phyloP scores from a whole-genome alignment of 768 basidiomycete species.

The Lactifluus volemus region DNA sequence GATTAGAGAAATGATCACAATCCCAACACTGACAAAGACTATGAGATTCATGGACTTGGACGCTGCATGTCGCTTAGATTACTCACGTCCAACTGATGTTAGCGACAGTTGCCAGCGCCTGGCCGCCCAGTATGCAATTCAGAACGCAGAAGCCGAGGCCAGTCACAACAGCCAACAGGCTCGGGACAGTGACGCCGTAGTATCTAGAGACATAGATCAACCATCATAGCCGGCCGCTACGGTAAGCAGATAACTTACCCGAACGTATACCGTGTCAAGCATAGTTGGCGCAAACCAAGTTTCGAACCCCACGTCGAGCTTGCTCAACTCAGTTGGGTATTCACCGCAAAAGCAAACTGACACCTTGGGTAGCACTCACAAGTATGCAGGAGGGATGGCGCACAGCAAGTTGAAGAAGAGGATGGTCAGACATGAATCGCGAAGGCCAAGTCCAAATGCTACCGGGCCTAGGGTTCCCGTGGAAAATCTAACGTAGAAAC shows the following conservation, averaged over 20 bases:
- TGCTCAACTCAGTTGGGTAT: neutral
- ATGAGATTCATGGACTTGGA: neutral
- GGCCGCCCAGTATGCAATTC: constrained; percentile 55
- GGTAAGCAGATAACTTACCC: constrained; percentile 32
- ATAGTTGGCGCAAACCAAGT: constrained; percentile 76
- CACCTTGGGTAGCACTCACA: constrained; percentile 24
- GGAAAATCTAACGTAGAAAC: constrained; percentile 30
- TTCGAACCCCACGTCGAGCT: constrained; percentile 70
- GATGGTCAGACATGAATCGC: constrained; percentile 38
- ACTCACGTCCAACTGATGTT: constrained; percentile 44
- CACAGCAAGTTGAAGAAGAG: constrained; percentile 40
- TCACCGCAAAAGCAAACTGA: neutral
- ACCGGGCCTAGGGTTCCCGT: constrained; percentile 40
- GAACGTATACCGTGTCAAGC: constrained; percentile 55
- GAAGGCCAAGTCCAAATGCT: constrained; percentile 34
- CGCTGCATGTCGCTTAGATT: neutral
- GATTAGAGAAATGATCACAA: constrained; percentile 64
- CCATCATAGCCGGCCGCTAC: neutral
- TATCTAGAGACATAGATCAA: constrained; percentile 32
- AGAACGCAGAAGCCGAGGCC: constrained; percentile 50
- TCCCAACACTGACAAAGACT: constrained; percentile 44
- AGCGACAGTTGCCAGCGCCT: constrained; percentile 45
- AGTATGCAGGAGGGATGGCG: constrained; percentile 35
- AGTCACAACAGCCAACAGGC: constrained; percentile 40
- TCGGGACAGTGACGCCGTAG: constrained; percentile 43